Conservation (phyloP, 192 early-diverging fungal genomes). For the Rhizophagus clarus region DNA sequence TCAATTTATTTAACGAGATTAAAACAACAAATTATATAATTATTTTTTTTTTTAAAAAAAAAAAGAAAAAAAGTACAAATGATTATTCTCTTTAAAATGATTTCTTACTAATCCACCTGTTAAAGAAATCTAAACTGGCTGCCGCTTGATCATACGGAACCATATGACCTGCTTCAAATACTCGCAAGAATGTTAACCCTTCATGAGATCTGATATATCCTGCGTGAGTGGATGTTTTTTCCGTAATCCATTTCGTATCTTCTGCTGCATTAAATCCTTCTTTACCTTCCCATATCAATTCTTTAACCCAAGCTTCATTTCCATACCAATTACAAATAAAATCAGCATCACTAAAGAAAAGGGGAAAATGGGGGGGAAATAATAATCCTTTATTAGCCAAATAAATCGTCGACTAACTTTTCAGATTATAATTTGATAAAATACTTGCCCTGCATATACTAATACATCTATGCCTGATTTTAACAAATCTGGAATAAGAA, state of each 20-base stretch:
- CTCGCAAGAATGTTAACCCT: constrained; percentile 82
- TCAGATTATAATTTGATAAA: constrained; percentile 66
- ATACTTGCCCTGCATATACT: neutral
- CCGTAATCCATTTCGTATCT: constrained; percentile 74
- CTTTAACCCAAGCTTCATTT: constrained; percentile 90
- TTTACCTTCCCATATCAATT: constrained; percentile 83
- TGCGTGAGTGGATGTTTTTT: constrained; percentile 47
- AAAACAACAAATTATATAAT: no score
- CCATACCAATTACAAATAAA: constrained; percentile 91
- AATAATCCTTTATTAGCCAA: neutral
- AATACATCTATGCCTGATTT: neutral
- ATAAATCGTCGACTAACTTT: neutral
- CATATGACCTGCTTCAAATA: constrained; percentile 91
- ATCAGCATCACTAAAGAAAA: constrained; percentile 76
- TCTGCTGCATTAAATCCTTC: constrained; percentile 65
- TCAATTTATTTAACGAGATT: no score
- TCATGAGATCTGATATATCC: constrained; percentile 72
- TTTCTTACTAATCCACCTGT: constrained; percentile 62
- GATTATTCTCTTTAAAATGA: neutral
- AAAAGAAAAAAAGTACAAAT: no score
- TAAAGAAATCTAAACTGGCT: constrained; percentile 83
- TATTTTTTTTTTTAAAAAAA: no score
- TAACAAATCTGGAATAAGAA: neutral
- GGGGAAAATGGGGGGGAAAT: neutral
- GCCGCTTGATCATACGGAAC: constrained; percentile 92